Base-by-base conservation (phyloP, 495 filamentous ascomycete genomes). In the Lasiosphaeriaceae sp. region DNA sequence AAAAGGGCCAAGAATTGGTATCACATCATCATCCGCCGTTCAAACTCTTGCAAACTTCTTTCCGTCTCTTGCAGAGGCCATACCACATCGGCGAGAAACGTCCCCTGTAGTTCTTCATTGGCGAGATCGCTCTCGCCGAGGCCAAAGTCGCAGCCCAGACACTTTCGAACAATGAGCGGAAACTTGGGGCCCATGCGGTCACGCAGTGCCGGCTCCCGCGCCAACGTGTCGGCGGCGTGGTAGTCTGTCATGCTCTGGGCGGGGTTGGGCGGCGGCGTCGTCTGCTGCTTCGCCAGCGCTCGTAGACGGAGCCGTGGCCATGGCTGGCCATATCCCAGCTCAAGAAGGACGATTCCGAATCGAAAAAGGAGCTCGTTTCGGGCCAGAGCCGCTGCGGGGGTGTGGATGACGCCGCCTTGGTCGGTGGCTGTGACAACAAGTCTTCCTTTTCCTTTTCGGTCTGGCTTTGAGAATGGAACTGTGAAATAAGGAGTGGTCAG, bases 291-390 rank as follows among this genome's bases (percentile, higher is more conserved):
- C 17, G 11, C 19, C 22, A 9, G 17, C 22, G 17, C 47, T 31
- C 70, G 29, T 8, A 21, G 17, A 24, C 45, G 45, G 14, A 55
- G 53, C 8, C 17, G 16, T 2, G 17, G 12, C 45, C 53, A 55
- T n/a, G 53, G 45, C 44, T 22, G 16, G 8, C 44, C 23, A 22
- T 21, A 55, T 5, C 53, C 53, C 21, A 55, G 22, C 45, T 55
- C 53, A n/a, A 55, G 43, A 14, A 55, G 34, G 0, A 55, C 17
- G n/a, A 55, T 34, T 8, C 53, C 53, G 14, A 55, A 55, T 3
- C 29, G 11, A 29, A 55, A 55, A 5, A 55, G 45, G 2, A 55
- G 53, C 43, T 55, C 19, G 44, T 55, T 55, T 47, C 53, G 14
- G 2, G 51, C 51, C 34, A 19, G 24, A 50, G 12, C 22, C 6